Evolutionary conservation across 2,329 filamentous ascomycete species (phyloP).

Genomic region (Ophiostoma triangulosporum): DNA sequence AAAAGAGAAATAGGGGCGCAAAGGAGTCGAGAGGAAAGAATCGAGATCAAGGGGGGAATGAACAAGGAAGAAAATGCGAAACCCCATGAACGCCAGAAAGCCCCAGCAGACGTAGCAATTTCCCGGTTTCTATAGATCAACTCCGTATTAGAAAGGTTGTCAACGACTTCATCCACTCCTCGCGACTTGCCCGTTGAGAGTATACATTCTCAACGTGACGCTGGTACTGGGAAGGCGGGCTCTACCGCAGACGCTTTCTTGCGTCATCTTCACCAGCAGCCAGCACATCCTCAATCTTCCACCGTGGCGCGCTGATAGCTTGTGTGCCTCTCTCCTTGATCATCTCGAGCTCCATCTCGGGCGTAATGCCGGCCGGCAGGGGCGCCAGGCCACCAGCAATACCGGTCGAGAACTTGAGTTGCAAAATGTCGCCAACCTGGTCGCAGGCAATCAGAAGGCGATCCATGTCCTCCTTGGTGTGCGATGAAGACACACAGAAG

Average conservation of each 20-base stretch:
- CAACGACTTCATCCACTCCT: constrained; percentile 7
- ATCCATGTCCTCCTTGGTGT: constrained; percentile 97
- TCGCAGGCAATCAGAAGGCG: constrained; percentile 79
- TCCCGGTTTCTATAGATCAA: constrained; percentile 3
- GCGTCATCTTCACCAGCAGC: constrained; percentile 29
- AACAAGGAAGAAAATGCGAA: constrained; percentile 2
- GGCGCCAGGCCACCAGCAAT: constrained; percentile 77
- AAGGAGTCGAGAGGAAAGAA: not conserved
- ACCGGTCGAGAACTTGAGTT: constrained; percentile 95
- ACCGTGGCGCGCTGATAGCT: constrained; percentile 64
- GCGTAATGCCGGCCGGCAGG: constrained; percentile 55
- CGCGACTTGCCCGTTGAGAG: constrained; percentile 2
- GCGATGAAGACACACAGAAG: constrained; percentile 89
- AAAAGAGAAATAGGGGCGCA: not conserved
- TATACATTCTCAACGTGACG: constrained; percentile 6
- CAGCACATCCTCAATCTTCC: constrained; percentile 74
- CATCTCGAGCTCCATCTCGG: constrained; percentile 60
- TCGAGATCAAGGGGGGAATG: not conserved
- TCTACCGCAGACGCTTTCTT: constrained; percentile 19
- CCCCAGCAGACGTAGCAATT: not conserved
- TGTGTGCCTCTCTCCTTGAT: constrained; percentile 48
- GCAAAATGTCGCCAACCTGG: constrained; percentile 79
- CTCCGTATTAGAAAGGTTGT: constrained; percentile 8
- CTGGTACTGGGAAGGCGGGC: constrained; percentile 10
- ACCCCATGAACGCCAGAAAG: constrained; percentile 8